Evolutionary conservation across 495 filamentous ascomycete genomes (phyloP), one percentile per base, ranked within the genome.

Genomic region (Hypoxylon intermedium): DNA sequence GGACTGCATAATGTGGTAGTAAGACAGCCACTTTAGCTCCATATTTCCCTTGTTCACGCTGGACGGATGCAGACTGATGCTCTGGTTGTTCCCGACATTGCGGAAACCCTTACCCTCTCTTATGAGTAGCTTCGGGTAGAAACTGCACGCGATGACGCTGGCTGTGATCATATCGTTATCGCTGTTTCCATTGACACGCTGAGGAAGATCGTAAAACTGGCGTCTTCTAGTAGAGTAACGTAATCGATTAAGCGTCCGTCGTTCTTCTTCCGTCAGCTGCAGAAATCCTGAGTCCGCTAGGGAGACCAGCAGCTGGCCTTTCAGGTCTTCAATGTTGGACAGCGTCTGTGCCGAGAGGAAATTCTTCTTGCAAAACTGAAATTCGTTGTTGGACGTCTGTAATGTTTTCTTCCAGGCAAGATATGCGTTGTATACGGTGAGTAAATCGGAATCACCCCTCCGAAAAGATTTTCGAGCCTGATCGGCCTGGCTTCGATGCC

Each of bases 1-100:
- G 19, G 88, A 87, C 73, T 96, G 92, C 92, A 97, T 96, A 56
- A 97, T 96, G 60, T 93, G 87, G 72, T 98, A 97, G 71, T 93
- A 98, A 0, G 89, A 91, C 38, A 98, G 72, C 87, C 89, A 96
- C 67, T 84, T 84, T n/a, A 89, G 69, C 13, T 83, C 78, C 11
- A 84, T 79, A 16, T 81, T 76, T 15, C 78, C 82, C 70, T 92
- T 90, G 71, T 95, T 97, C 43, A 98, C 89, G 0, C 91, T 94
- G 11, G 85, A 88, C 0, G 91, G 90, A 67, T 94, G 90, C 6
- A 98, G 70, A 46, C 83, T 88, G 53, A 97, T 91, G 36, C 81
- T 80, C 67, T 97, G 93, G 73, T 93, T 96, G 71, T 96, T 97
- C 16, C 88, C 82, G 18, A 96, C 83, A 54, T 97, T 97, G 37